Evolutionary conservation across 139 green algal species (phyloP), one percentile per base, ranked within the genome.

Genomic region (Micractinium conductrix): DNA sequence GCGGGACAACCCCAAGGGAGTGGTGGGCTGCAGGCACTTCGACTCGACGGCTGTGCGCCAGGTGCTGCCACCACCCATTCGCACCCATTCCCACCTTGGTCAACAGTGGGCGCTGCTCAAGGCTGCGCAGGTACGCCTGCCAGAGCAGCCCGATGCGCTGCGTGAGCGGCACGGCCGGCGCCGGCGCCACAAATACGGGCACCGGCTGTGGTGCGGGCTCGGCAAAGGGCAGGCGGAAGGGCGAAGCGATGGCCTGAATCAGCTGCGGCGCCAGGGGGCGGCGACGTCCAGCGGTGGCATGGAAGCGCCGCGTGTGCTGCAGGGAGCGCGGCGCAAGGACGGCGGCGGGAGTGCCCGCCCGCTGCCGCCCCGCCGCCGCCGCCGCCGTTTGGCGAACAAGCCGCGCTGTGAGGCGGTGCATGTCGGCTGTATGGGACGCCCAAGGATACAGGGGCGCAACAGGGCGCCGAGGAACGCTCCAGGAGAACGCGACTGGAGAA

Each of bases 81-180:
- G n/a, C n/a, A n/a, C n/a, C n/a, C n/a, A n/a, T n/a, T n/a, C n/a
- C 8, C 65, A 72, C 65, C 80, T 85, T 85, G 53, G 80, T 85
- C 30, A 80, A 21, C 50, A 85, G 69, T 5, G 80, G 80, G 42
- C n/a, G 40, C 28, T 9, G 68, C 19, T 72, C 37, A 69, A 85
- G 70, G 53, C 24, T 38, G 44, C 37, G 17, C 26, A 85, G 69
- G 69, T 85, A 85, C 2, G 4, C 2, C 35, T 80, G 69, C 80
- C 80, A 85, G 10, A 80, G 65, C 5, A 84, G 44, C n/a, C 62
- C 42, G 42, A 9, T 30, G 37, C 10, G 72, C 44, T 43, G 30
- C 44, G 44, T 28, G 45, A 14, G n/a, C n/a, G n/a, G 1, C 14
- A 44, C 10, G 44, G 43, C 16, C 28, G 44, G 30, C 62, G 2